Percentiles rank a stretch among this genome's conserved stretches.
Conservation (phyloP, 768 basidiomycete species). For the Serpula lacrymans region DNA sequence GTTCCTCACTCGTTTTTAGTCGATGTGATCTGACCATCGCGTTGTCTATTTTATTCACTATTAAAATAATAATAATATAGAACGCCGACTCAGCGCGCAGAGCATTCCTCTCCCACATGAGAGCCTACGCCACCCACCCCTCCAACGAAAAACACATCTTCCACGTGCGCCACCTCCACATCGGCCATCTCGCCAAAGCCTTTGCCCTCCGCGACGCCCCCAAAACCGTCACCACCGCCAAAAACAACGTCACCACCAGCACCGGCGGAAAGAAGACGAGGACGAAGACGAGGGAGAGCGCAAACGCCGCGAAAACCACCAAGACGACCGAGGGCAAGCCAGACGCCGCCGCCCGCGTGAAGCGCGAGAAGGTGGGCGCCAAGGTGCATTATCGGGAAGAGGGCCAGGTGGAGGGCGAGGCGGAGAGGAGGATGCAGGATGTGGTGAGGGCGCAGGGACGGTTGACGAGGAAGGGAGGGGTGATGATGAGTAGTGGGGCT, state of each 20-base stretch:
- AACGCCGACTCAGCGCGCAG: slow-evolving; percentile 73
- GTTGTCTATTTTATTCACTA: neutral
- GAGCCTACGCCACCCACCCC: slow-evolving; percentile 97
- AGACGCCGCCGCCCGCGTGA: slow-evolving; percentile 18
- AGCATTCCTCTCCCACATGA: slow-evolving; percentile 89
- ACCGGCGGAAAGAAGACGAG: slow-evolving; percentile 17
- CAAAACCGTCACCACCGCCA: slow-evolving; percentile 31
- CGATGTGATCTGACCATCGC: too few relatives aligned
- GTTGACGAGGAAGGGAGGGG: slow-evolving; percentile 74
- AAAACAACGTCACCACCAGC: too few relatives aligned
- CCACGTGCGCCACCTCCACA: slow-evolving; percentile 89
- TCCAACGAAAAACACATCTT: slow-evolving; percentile 95
- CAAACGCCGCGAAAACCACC: slow-evolving; percentile 6
- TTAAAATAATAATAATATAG: slow-evolving; percentile 38
- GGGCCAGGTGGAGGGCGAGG: slow-evolving; percentile 45
- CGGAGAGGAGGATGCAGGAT: slow-evolving; percentile 82
- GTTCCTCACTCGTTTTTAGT: slow-evolving; percentile 4
- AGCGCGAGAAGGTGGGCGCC: slow-evolving; percentile 20
- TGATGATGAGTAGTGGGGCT: slow-evolving; percentile 61
- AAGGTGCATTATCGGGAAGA: slow-evolving; percentile 36
- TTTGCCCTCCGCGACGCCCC: slow-evolving; percentile 90
- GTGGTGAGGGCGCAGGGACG: slow-evolving; percentile 83
- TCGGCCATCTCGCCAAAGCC: slow-evolving; percentile 91
- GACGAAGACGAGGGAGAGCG: slow-evolving; percentile 1
- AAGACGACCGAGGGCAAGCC: slow-evolving; percentile 11